Evolutionary conservation across 2,329 filamentous ascomycete species (phyloP), one percentile per base, ranked within the genome.

Genomic region (Diplocarpon rosae): DNA sequence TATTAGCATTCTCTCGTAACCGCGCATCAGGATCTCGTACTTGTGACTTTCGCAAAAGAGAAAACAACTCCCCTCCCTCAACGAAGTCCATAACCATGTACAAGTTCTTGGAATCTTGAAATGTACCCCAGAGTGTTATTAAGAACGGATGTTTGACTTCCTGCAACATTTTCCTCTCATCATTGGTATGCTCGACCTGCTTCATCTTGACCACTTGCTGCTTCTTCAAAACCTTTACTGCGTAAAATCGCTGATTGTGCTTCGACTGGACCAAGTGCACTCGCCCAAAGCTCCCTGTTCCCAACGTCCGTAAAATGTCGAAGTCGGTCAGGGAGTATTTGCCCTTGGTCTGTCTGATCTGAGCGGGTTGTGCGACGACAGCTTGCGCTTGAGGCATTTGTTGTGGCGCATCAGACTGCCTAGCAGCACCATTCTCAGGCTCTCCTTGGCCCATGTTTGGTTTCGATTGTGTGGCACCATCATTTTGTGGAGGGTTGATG

Each of bases 1-100:
- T 45, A 53, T 48, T 45, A 41, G 17, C 20, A 37, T 27, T 36
- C 32, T 11, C 11, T 13, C 31, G 20, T 9, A 32, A 41, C 32
- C 32, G 20, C 33, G 16, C 24, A 31, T 37, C 11, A 13, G 29
- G 17, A 20, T 35, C 42, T 24, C 47, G 44, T 77, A 75, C 90
- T 81, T 72, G 80, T 46, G 90, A 96, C 67, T 98, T 96, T 58
- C 92, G 77, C 58, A 98, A 70, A 58, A 98, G 68, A 55, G 90
- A 96, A 65, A 98, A 98, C 43, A 98, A 73, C 71, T 98, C 92
- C 60, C 92, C 92, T 56, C 92, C 92, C 67, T 98, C 92, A 43
- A 98, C 90, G 69, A 98, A 98, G 66, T 98, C 92, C 92, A 98
- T 98, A 59, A 98, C 92, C 92, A 98, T 98, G 75, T 98, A 98